phyloP scores from a whole-genome alignment of 345 rosid genomes.

The Camelina neglecta region DNA sequence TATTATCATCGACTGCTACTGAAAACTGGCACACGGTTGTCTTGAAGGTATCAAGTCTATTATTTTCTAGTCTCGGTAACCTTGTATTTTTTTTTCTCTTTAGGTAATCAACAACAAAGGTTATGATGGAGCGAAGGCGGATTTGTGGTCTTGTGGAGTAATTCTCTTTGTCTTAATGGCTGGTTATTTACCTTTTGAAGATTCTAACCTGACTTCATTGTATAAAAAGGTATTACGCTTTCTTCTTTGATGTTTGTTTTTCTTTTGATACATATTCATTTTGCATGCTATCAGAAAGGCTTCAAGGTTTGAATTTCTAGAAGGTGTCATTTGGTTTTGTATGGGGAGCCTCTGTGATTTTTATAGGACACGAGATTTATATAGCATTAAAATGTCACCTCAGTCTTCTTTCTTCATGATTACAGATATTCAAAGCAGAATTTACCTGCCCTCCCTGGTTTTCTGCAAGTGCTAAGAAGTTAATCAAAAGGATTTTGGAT shows the following conservation, averaged over 20 bases:
- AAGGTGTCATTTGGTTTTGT: constrained; percentile 6
- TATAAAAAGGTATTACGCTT: constrained; percentile 71
- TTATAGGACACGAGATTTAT: neutral
- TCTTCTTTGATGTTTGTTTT: constrained; percentile 1
- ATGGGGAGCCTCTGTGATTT: constrained; percentile 23
- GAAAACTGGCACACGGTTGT: neutral
- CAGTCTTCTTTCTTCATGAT: constrained; percentile 30
- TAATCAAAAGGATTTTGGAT: constrained; percentile 88
- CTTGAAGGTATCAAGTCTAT: neutral
- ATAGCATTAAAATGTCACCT: neutral
- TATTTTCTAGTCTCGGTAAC: constrained; percentile 1
- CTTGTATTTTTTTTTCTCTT: constrained; percentile 27
- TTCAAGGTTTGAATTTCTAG: constrained; percentile 5
- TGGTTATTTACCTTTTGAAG: constrained; percentile 96
- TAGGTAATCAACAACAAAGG: constrained; percentile 98
- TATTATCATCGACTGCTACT: constrained; percentile 44
- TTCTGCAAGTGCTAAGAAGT: constrained; percentile 89
- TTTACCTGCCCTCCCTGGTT: constrained; percentile 96
- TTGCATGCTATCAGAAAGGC: neutral
- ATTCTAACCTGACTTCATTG: constrained; percentile 74
- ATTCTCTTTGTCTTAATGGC: constrained; percentile 98
- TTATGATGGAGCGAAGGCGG: constrained; percentile 97
- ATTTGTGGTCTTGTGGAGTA: constrained; percentile 98
- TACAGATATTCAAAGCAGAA: constrained; percentile 92
- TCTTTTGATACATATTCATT: neutral